Evolutionary conservation across 129 eudicot genomes (phyloP), one percentile per base, ranked within the genome.

Genomic region (Ambrosia artemisiifolia): DNA sequence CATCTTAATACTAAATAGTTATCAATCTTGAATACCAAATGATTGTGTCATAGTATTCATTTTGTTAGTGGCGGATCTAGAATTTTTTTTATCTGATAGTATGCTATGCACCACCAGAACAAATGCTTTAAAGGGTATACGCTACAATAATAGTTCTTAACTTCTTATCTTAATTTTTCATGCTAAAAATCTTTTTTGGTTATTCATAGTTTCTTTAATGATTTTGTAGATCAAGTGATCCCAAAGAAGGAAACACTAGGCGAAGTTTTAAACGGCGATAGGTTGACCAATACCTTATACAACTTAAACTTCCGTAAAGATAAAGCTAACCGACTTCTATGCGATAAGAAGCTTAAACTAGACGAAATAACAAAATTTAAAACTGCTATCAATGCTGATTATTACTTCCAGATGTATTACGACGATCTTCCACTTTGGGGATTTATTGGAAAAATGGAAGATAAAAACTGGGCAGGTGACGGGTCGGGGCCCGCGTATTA

Each of bases 341-440:
- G 98, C 77, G 71, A 81, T 17, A 75, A 77, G 68, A 84, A 79
- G 77, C 89, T 94, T 47, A 78, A 49, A 43, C 16, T 40, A 63
- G 85, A 65, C 32, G 93, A 94, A 55, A 66, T 90, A 49, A 69
- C 75, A 48, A 87, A 81, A 69, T 86, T 94, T 59, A 86, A 74
- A 76, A 74, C 84, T 12, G 92, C 97, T 13, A 76, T 94, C 65
- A 46, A 3, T 49, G 67, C 69, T 33, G 98, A 94, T 7, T 94
- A 65, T 70, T 94, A 94, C 86, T 94, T 82, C 84, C 92, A 90
- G 59, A 85, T 90, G 98, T 86, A 87, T 79, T 90, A 76, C 40
- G 97, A 94, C 38, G 93, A 87, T 86, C 97, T 94, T 78, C 96
- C 98, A 17, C 48, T 94, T 30, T 90, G 98, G 97, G 98, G 96